A percentile compares a stretch with the other conserved stretches of the same genome.
Evolutionary conservation across 2,329 filamentous ascomycete genomes (phyloP).

Genomic region (Xylariomycetidae sp.): DNA sequence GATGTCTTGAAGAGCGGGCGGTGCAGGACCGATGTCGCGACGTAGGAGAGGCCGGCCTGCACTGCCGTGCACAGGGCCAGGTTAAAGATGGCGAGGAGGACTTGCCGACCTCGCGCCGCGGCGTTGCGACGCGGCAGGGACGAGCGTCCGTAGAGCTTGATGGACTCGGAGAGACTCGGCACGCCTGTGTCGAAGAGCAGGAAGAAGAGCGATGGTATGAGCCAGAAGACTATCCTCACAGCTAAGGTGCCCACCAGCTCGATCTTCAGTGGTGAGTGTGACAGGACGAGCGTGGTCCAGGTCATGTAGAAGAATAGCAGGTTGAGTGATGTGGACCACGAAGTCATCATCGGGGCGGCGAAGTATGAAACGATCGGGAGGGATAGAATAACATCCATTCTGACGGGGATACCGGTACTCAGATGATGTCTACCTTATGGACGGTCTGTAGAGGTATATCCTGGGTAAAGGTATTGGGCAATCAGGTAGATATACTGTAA

Average conservation of each 20-base stretch:
- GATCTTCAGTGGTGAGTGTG: slow-evolving; percentile 67
- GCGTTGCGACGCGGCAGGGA: slow-evolving; percentile 42
- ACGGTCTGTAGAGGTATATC: no score
- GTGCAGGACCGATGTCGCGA: slow-evolving; percentile 27
- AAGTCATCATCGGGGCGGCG: slow-evolving; percentile 53
- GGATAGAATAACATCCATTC: slow-evolving; percentile 63
- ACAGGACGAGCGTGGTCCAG: slow-evolving; percentile 77
- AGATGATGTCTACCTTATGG: background rate
- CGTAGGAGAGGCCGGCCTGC: slow-evolving; percentile 37
- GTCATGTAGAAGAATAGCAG: slow-evolving; percentile 86
- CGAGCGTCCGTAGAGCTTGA: slow-evolving; percentile 60
- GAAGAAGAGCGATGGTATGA: slow-evolving; percentile 66
- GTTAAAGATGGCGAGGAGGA: slow-evolving; percentile 40
- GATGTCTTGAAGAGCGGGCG: slow-evolving; percentile 41
- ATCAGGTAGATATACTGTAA: no score
- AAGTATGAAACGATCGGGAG: slow-evolving; percentile 67
- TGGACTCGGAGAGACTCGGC: slow-evolving; percentile 59
- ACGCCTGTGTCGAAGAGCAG: slow-evolving; percentile 65
- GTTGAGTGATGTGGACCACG: slow-evolving; percentile 75
- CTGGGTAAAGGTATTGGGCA: no score
- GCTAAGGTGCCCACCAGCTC: slow-evolving; percentile 66
- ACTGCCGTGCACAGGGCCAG: slow-evolving; percentile 35
- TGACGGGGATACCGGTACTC: slow-evolving; percentile 5
- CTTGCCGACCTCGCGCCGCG: slow-evolving; percentile 26
- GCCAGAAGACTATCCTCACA: slow-evolving; percentile 63